These are phyloP conservation scores for Adansonia rubrostipa DNA, from an alignment of 441 rosid species.

Conservation along the genomic window DNA sequence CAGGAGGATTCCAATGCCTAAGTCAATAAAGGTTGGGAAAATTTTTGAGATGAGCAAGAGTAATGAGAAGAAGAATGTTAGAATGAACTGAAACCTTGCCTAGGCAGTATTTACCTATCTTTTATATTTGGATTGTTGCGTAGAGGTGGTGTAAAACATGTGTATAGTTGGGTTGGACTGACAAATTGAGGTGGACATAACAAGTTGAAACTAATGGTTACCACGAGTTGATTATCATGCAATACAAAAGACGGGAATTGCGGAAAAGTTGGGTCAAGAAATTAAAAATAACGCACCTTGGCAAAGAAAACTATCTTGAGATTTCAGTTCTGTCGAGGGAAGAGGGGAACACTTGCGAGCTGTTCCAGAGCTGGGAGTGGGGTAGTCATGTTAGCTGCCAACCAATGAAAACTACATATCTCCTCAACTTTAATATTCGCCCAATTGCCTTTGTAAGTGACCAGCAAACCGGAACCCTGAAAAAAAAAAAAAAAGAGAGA, in stretches of 20 bases:
- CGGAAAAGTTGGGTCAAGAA: conserved; percentile 17
- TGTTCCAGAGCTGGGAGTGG: neutral
- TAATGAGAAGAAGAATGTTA: neutral
- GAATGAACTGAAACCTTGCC: neutral
- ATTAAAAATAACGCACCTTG: neutral
- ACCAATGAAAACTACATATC: neutral
- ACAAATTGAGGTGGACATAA: neutral
- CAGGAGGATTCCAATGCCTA: neutral
- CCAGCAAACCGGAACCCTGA: neutral
- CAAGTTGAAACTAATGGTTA: conserved; percentile 4
- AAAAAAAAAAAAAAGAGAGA: neutral
- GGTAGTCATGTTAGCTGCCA: neutral
- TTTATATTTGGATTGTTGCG: too few relatives aligned
- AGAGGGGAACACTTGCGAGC: neutral
- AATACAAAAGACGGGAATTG: neutral
- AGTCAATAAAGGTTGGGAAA: neutral
- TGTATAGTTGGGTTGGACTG: neutral
- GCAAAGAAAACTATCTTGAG: neutral
- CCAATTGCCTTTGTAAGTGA: neutral
- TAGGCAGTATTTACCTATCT: neutral
- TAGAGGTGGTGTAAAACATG: too few relatives aligned
- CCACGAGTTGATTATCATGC: neutral
- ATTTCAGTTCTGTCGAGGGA: neutral
- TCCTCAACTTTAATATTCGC: neutral
- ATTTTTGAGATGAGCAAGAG: neutral